Conservation (phyloP, 768 basidiomycete species). For the Favolaschia claudopus region DNA sequence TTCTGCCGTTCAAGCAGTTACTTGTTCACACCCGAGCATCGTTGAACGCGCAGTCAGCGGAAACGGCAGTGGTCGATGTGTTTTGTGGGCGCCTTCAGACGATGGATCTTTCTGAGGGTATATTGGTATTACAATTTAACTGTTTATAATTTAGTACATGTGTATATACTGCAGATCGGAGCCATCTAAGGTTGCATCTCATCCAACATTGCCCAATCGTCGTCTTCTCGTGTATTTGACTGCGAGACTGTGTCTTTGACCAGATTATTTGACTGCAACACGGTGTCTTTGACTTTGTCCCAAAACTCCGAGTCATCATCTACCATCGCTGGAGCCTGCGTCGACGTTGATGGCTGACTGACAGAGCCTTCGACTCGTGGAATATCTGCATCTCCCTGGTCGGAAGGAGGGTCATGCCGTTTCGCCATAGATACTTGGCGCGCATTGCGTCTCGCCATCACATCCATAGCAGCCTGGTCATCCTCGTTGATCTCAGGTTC, state of each 20-base stretch:
- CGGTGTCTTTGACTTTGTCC: too few species aligned
- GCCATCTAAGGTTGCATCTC: too few species aligned
- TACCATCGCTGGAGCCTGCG: too few species aligned
- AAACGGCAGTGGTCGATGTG: constrained; percentile 81
- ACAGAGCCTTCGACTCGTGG: too few species aligned
- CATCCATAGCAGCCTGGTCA: constrained; percentile 11
- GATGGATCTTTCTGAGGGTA: constrained; percentile 18
- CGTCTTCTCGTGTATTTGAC: background rate
- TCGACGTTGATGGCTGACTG: too few species aligned
- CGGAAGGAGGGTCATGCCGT: too few species aligned
- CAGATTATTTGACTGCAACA: too few species aligned
- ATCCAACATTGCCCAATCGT: background rate
- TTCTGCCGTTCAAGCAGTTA: constrained; percentile 89
- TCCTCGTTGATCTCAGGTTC: constrained; percentile 32
- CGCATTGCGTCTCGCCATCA: constrained; percentile 3
- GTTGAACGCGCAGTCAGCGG: constrained; percentile 80
- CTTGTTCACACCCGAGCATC: constrained; percentile 80
- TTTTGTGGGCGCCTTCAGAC: constrained; percentile 72
- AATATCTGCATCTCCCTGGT: background rate
- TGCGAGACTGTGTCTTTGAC: too few species aligned
- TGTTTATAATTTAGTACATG: background rate
- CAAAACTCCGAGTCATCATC: too few species aligned
- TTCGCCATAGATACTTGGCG: background rate
- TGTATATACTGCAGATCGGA: too few species aligned
- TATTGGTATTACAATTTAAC: background rate